Percentiles rank a stretch among this genome's conserved stretches.
These are phyloP conservation scores for Pichia nakasei DNA, from an alignment of 805 yeast species.

Conservation along the genomic window DNA sequence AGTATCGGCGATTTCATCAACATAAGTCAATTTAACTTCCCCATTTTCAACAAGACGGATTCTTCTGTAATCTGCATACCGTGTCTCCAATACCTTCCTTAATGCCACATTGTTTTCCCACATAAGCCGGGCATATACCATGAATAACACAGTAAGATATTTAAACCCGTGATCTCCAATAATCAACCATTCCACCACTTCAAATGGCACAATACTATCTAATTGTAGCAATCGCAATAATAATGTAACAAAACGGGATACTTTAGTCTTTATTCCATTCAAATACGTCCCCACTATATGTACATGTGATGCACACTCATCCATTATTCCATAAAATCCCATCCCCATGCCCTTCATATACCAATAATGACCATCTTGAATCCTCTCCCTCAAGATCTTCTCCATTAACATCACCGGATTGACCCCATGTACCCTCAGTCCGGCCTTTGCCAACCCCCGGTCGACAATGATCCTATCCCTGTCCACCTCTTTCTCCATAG, in stretches of 20 bases:
- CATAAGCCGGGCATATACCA: slow-evolving; percentile 53
- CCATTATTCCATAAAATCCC: slow-evolving; percentile 36
- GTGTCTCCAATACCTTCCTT: slow-evolving; percentile 38
- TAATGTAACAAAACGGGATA: slow-evolving; percentile 69
- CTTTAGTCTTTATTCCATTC: slow-evolving; percentile 38
- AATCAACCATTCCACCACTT: slow-evolving; percentile 45
- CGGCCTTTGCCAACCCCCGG: slow-evolving; percentile 27
- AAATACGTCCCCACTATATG: slow-evolving; percentile 40
- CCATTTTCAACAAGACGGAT: slow-evolving; percentile 37
- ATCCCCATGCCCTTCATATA: slow-evolving; percentile 45
- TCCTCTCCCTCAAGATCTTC: slow-evolving; percentile 48
- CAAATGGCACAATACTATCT: slow-evolving; percentile 43
- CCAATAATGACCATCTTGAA: slow-evolving; percentile 50
- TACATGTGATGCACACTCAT: slow-evolving; percentile 30
- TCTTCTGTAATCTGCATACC: slow-evolving; percentile 59
- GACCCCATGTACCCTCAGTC: slow-evolving; percentile 30
- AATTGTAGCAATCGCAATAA: slow-evolving; percentile 70
- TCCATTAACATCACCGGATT: slow-evolving; percentile 46
- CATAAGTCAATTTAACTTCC: slow-evolving; percentile 36
- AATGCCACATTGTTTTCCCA: slow-evolving; percentile 16
- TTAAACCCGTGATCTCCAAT: slow-evolving; percentile 61
- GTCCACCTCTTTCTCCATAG: neutral
- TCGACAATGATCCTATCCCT: slow-evolving; percentile 21
- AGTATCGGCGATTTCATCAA: slow-evolving; percentile 71
- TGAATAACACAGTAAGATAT: slow-evolving; percentile 60